Conservation (phyloP, 1,284 basidiomycete genomes). For the Ganoderma resinaceum region DNA sequence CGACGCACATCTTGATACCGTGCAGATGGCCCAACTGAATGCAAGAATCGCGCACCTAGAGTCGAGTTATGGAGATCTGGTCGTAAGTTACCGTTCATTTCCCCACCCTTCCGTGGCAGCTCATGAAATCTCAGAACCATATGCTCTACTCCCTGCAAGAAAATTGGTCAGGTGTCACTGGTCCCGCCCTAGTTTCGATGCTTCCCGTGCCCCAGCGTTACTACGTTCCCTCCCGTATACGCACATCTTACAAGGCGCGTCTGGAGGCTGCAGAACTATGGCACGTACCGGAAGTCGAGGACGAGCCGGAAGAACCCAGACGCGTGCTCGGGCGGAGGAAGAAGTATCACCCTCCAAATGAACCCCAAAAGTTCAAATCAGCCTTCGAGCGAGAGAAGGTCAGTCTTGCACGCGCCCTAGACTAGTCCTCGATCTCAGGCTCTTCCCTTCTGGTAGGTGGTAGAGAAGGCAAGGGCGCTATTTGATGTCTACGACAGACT, state of each 20-base stretch:
- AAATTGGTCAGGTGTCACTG: conserved; percentile 68
- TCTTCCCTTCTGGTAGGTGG: conserved; percentile 48
- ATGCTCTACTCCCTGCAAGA: conserved; percentile 63
- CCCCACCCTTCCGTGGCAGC: conserved; percentile 14
- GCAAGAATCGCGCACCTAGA: conserved; percentile 74
- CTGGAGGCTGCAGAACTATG: conserved; percentile 71
- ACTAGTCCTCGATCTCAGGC: not conserved
- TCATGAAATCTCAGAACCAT: conserved; percentile 47
- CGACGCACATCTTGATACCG: conserved; percentile 51
- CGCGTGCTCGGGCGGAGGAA: conserved; percentile 40
- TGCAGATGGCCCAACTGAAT: conserved; percentile 57
- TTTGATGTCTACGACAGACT: conserved; percentile 66
- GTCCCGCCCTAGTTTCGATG: conserved; percentile 58
- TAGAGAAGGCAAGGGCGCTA: conserved; percentile 61
- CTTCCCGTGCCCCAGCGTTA: conserved; percentile 75
- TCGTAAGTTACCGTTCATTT: conserved; percentile 55
- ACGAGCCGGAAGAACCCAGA: conserved; percentile 47
- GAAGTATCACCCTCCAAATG: conserved; percentile 40
- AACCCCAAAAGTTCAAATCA: conserved; percentile 45
- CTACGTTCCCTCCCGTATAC: conserved; percentile 71
- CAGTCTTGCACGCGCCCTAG: conserved; percentile 12
- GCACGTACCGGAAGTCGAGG: conserved; percentile 54
- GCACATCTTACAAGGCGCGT: conserved; percentile 59
- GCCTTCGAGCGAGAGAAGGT: conserved; percentile 75
- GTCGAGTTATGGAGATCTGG: conserved; percentile 69